These are phyloP conservation scores for Fusarium dimerum DNA, from an alignment of 2,329 filamentous ascomycete genomes.

Conservation along the genomic window DNA sequence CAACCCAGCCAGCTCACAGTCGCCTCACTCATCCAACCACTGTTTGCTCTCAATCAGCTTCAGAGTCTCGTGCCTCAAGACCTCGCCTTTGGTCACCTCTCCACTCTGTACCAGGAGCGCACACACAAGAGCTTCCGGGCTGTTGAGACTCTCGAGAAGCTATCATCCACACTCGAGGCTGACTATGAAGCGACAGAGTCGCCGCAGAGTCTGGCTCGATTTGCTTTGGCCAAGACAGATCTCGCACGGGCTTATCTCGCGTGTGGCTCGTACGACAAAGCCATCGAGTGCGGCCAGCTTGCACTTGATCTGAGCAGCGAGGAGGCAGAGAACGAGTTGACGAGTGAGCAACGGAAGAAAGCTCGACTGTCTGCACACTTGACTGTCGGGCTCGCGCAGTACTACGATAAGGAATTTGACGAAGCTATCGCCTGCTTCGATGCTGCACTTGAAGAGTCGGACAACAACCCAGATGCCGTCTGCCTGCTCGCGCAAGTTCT, in stretches of 20 bases:
- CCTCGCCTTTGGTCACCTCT: slow-evolving; percentile 73
- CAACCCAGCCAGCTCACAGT: slow-evolving; percentile 47
- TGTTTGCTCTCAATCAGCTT: slow-evolving; percentile 86
- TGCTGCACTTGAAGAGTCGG: slow-evolving; percentile 74
- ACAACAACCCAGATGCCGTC: slow-evolving; percentile 76
- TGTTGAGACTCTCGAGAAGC: slow-evolving; percentile 61
- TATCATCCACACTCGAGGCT: slow-evolving; percentile 72
- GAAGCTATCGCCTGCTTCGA: slow-evolving; percentile 79
- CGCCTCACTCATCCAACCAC: slow-evolving; percentile 74
- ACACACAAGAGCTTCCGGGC: slow-evolving; percentile 68
- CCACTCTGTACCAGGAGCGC: slow-evolving; percentile 79
- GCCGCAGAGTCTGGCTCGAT: slow-evolving; percentile 68
- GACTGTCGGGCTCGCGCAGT: slow-evolving; percentile 81
- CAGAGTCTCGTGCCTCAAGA: slow-evolving; percentile 70
- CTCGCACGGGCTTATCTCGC: slow-evolving; percentile 83
- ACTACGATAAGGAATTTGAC: slow-evolving; percentile 66
- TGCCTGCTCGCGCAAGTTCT: slow-evolving; percentile 88
- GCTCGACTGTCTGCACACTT: slow-evolving; percentile 82
- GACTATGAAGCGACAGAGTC: slow-evolving; percentile 87
- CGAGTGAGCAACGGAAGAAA: slow-evolving; percentile 64
- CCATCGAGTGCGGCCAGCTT: slow-evolving; percentile 77
- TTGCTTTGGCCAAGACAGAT: slow-evolving; percentile 83
- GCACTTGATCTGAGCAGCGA: slow-evolving; percentile 78
- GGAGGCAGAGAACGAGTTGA: slow-evolving; percentile 66
- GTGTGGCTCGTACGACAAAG: slow-evolving; percentile 61